Conservation (phyloP, 441 rosid genomes). For the Gossypium gossypioides region DNA sequence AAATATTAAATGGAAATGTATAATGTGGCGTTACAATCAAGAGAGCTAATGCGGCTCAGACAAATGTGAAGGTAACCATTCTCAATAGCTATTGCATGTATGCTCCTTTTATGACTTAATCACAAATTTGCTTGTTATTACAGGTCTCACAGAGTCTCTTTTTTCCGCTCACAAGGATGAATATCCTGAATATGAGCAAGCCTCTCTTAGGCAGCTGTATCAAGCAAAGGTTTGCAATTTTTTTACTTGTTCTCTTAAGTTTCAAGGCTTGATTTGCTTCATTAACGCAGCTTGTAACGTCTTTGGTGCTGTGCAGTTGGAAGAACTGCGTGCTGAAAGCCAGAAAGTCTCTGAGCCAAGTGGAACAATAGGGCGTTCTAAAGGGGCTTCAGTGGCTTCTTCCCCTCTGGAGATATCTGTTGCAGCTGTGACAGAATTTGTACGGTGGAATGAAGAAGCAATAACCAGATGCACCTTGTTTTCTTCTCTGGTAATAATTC, state of each 20-base stretch:
- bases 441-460: constrained; percentile 98
- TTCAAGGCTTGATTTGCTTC: constrained; percentile 9
- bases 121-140: constrained; percentile 16
- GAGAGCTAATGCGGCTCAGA: neutral
- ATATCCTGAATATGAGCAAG: constrained; percentile 87
- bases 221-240: constrained; percentile 59
- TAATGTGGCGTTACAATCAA: neutral
- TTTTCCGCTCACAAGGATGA: constrained; percentile 95
- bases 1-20: neutral
- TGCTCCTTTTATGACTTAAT: neutral
- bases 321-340: constrained; percentile 78
- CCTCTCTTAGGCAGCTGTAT: constrained; percentile 87
- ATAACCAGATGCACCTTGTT: constrained; percentile 83
- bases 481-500: constrained; percentile 67
- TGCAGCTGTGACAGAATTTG: constrained; percentile 92
- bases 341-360: constrained; percentile 67
- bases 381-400: constrained; percentile 78
- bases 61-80: neutral
- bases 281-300: constrained; percentile 13
- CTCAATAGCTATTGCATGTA: neutral
- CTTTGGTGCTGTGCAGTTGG: constrained; percentile 52
- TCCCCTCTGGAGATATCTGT: constrained; percentile 90
- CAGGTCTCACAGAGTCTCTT: constrained; percentile 93
- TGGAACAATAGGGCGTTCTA: constrained; percentile 89
- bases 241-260: constrained; percentile 13